A percentile compares a stretch with the other conserved stretches of the same genome.
Conservation (phyloP, 2,329 filamentous ascomycete species). For the Clarireedia paspali region DNA sequence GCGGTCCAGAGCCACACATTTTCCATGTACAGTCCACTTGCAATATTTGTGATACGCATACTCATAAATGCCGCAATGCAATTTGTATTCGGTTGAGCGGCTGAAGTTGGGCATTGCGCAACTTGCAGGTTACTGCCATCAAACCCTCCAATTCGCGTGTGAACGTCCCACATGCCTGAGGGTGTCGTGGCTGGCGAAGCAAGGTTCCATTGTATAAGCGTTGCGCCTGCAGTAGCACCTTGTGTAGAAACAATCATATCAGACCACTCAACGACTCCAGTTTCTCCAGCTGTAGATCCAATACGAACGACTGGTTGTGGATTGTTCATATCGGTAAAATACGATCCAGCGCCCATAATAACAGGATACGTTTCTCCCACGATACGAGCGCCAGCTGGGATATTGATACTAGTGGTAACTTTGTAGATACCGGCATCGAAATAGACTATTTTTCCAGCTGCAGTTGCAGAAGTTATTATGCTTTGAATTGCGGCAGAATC, state of each 20-base stretch:
- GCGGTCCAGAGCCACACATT: constrained; percentile 42
- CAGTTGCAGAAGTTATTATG: constrained; percentile 43
- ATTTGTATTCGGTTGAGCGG: constrained; percentile 26
- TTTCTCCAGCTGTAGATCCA: constrained; percentile 46
- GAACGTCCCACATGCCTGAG: constrained; percentile 43
- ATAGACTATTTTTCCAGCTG: constrained; percentile 42
- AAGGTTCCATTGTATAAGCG: constrained; percentile 61
- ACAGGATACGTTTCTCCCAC: constrained; percentile 38
- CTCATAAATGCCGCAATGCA: constrained; percentile 31
- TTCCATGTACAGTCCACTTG: constrained; percentile 40
- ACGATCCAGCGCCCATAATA: constrained; percentile 30
- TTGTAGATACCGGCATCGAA: constrained; percentile 50
- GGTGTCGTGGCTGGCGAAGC: constrained; percentile 44
- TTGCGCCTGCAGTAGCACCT: constrained; percentile 44
- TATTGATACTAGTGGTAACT: constrained; percentile 39
- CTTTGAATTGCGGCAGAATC: constrained; percentile 52
- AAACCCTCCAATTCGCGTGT: constrained; percentile 36
- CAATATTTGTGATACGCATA: constrained; percentile 29
- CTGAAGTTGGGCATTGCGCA: constrained; percentile 60
- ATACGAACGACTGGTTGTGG: constrained; percentile 44
- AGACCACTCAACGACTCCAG: constrained; percentile 52
- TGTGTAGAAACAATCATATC: constrained; percentile 46
- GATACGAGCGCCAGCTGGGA: constrained; percentile 36
- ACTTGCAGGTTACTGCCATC: constrained; percentile 38
- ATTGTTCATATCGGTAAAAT: constrained; percentile 35